Evolutionary conservation across 2,329 filamentous ascomycete genomes (phyloP).

Genomic region (Coleophoma eucalyptorum): DNA sequence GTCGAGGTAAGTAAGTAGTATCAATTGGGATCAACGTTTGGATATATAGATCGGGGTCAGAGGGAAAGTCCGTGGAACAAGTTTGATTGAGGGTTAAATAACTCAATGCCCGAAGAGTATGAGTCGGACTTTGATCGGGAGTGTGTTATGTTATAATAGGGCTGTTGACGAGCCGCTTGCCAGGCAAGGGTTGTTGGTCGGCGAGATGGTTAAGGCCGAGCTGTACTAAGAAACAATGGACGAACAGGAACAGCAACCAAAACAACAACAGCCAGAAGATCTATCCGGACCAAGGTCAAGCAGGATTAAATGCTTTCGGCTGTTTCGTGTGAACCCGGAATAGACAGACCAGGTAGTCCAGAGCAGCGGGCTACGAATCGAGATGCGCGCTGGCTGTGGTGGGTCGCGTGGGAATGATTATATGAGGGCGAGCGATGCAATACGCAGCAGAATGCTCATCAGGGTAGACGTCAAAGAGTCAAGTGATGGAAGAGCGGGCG

Average conservation of each 20-base stretch:
- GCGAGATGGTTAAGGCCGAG: background rate
- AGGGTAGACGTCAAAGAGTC: background rate
- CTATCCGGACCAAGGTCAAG: too few species aligned
- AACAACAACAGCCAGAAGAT: too few species aligned
- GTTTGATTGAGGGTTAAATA: background rate
- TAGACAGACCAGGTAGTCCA: background rate
- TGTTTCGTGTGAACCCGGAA: background rate
- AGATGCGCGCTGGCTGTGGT: background rate
- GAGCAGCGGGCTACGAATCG: background rate
- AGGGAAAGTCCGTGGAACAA: constrained; percentile 1
- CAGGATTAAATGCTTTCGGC: background rate
- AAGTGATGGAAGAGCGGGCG: background rate
- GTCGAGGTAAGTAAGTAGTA: background rate
- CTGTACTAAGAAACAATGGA: background rate
- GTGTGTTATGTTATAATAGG: background rate
- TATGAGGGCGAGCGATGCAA: too few species aligned
- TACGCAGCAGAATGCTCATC: background rate
- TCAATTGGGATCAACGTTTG: background rate
- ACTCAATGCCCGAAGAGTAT: background rate
- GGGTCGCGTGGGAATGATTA: background rate
- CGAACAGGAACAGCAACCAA: too few species aligned
- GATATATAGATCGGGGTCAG: background rate
- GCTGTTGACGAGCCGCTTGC: background rate
- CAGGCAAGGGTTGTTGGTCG: background rate
- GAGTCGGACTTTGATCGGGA: background rate